phyloP scores from a whole-genome alignment of 164 flowering plant genomes.

The Taxillus chinensis region DNA sequence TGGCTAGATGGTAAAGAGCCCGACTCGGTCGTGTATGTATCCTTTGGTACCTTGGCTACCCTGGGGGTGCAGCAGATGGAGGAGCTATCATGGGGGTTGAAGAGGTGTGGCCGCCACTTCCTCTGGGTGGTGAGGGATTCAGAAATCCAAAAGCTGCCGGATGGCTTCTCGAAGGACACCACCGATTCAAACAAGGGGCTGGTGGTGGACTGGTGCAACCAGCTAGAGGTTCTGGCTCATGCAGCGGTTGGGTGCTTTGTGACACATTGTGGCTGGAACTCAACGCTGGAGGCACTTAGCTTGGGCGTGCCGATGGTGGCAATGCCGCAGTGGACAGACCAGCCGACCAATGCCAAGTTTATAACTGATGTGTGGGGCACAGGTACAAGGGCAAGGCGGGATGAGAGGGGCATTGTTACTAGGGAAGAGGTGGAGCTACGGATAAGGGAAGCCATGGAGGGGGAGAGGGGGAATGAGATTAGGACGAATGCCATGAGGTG shows the following conservation, averaged over 20 bases:
- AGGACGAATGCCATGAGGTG: slow-evolving; percentile 27
- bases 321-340: slow-evolving; percentile 44
- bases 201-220: slow-evolving; percentile 38
- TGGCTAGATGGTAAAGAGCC: slow-evolving; percentile 25
- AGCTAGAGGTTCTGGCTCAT: slow-evolving; percentile 34
- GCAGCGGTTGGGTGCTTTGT: slow-evolving; percentile 41
- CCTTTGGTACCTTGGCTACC: slow-evolving; percentile 30
- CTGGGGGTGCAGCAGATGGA: slow-evolving; percentile 22
- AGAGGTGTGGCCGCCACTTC: slow-evolving; percentile 9
- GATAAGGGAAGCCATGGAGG: slow-evolving; percentile 36
- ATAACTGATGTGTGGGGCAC: slow-evolving; percentile 40
- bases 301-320: slow-evolving; percentile 50
- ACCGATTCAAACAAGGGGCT: slow-evolving; percentile 17
- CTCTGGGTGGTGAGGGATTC: slow-evolving; percentile 40
- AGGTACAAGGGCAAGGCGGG: slow-evolving; percentile 26
- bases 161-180: slow-evolving; percentile 19
- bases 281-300: slow-evolving; percentile 43
- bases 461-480: slow-evolving; percentile 22
- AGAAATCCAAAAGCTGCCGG: slow-evolving; percentile 31
- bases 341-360: slow-evolving; percentile 38
- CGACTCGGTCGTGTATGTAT: slow-evolving; percentile 29
- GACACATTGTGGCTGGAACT: slow-evolving; percentile 55
- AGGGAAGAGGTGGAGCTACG: slow-evolving; percentile 27
- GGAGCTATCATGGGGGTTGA: slow-evolving; percentile 21
- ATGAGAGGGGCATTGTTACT: slow-evolving; percentile 26